Base-by-base conservation (phyloP, 148 eudicot genomes). In the Suaeda aralocaspica region DNA sequence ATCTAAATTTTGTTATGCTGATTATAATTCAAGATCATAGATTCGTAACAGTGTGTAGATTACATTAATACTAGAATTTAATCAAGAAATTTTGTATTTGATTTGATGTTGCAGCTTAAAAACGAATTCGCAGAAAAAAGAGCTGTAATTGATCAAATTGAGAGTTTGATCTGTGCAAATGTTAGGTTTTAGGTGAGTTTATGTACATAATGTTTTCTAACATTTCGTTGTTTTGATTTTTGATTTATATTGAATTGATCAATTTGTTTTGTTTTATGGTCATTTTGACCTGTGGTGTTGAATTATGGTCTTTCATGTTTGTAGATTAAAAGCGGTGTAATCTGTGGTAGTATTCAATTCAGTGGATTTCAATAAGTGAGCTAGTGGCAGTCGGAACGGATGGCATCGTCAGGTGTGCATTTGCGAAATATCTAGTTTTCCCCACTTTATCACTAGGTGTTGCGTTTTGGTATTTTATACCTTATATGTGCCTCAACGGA, bases 351-450 rank as follows among this genome's bases (percentile, higher is more conserved):
- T 16, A 55, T 3, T 9, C 34, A 49, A 19, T 16, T 49, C 8
- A 49, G 42, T 26, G 59, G 69, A 41, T 41, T 53, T 52, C 21
- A 5, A 19, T 25, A 28, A 25, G 48, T 53, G 63, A 72, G 63
- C 62, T 59, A 45, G 57, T 45, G 25, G 25, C 15, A 52, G 58
- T 59, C 44, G 22, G 29, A 48, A 5, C 14, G 12, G 22, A 72
- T 72, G 75, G 69, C 66, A 26, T 72, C 75, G 64, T 31, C 29
- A 72, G 75, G 75, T 72, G 63, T 36, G 75, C 25, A 41, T 33
- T 42, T 52, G 26, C 30, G 18, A 29, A 18, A 61, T 34, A 22
- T 64, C 16, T 0, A n/a, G 29, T 0, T 21, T 26, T 52, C 42
- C 31, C 26, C 0, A 64, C 2, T 50, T 30, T 8, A 28, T 19